Evolutionary conservation across 1,284 basidiomycete species (phyloP).

Genomic region (Cutaneotrichosporon dermatis): DNA sequence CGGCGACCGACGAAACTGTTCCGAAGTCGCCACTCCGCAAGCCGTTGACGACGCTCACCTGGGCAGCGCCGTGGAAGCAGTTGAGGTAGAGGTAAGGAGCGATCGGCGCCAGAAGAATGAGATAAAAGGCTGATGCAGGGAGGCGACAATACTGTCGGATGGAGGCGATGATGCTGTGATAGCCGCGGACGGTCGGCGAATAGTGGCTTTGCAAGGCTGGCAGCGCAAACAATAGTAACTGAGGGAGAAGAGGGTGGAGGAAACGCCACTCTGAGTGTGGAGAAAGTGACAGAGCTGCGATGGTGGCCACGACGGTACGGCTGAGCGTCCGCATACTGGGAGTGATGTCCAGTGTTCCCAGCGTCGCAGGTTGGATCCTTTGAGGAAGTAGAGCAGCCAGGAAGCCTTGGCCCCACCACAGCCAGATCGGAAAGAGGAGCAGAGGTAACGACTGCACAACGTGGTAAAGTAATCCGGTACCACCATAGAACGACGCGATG

Average conservation of each 20-base stretch:
- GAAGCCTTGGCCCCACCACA: conserved; percentile 63
- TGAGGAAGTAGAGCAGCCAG: conserved; percentile 24
- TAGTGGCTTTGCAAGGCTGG: conserved; percentile 61
- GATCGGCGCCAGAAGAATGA: conserved; percentile 56
- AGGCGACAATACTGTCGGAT: conserved; percentile 40
- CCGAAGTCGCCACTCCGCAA: conserved; percentile 28
- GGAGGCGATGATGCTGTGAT: conserved; percentile 20
- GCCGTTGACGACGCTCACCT: conserved; percentile 63
- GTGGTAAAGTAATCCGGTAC: conserved; percentile 82
- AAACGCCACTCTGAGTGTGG: conserved; percentile 97
- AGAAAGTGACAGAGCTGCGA: conserved; percentile 68
- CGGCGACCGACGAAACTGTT: conserved; percentile 58
- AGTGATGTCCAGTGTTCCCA: conserved; percentile 26
- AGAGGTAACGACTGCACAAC: conserved; percentile 80
- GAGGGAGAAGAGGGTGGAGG: conserved; percentile 82
- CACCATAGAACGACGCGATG: conserved; percentile 95
- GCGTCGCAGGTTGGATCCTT: conserved; percentile 38
- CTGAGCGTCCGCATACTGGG: conserved; percentile 52
- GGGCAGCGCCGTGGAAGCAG: conserved; percentile 68
- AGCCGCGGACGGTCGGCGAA: conserved; percentile 37
- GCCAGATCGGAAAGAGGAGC: conserved; percentile 66
- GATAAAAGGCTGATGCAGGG: conserved; percentile 43
- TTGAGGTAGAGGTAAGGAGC: conserved; percentile 65
- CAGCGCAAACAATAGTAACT: conserved; percentile 75
- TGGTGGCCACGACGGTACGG: conserved; percentile 59